Conservation (phyloP, 345 rosid genomes). For the Adansonia digitata region DNA sequence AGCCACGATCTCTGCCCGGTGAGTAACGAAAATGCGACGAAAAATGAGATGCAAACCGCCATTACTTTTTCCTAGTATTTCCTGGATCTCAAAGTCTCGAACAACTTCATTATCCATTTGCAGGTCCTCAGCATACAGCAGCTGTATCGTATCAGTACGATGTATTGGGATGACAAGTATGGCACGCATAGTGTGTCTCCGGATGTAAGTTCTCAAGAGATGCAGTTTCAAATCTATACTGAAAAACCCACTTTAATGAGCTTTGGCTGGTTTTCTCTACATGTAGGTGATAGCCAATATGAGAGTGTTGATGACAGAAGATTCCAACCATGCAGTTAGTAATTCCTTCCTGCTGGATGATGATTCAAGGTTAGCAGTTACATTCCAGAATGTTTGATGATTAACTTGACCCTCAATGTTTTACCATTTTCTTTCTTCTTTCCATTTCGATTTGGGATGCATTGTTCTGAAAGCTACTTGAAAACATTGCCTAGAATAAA, state of each 20-base stretch:
- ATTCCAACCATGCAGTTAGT: slow-evolving; percentile 90
- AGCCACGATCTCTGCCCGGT: slow-evolving; percentile 93
- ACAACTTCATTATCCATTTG: not conserved
- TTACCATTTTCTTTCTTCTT: not conserved
- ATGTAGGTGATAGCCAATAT: slow-evolving; percentile 75
- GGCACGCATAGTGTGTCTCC: slow-evolving; percentile 85
- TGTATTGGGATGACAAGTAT: slow-evolving; percentile 99
- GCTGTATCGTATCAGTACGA: slow-evolving; percentile 78
- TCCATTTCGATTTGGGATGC: not conserved
- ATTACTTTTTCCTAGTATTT: too few relatives aligned
- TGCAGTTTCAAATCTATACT: slow-evolving; percentile 13
- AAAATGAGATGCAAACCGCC: not conserved
- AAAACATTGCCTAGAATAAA: too few relatives aligned
- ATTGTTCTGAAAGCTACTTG: not conserved
- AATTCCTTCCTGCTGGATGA: slow-evolving; percentile 92
- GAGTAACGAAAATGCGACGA: slow-evolving; percentile 20
- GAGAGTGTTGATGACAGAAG: slow-evolving; percentile 96
- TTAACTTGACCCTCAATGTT: not conserved
- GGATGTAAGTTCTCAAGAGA: slow-evolving; percentile 56
- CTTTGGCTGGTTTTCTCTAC: not conserved
- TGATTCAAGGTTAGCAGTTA: slow-evolving; percentile 60
- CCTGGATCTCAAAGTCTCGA: slow-evolving; percentile 7
- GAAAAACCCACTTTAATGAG: not conserved
- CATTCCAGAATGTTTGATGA: not conserved
- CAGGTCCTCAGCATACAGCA: slow-evolving; percentile 93